A percentile compares a stretch with the other conserved stretches of the same genome.
These are phyloP conservation scores for Elsinoe fawcettii DNA, from an alignment of 2,329 filamentous ascomycete genomes.

Conservation along the genomic window DNA sequence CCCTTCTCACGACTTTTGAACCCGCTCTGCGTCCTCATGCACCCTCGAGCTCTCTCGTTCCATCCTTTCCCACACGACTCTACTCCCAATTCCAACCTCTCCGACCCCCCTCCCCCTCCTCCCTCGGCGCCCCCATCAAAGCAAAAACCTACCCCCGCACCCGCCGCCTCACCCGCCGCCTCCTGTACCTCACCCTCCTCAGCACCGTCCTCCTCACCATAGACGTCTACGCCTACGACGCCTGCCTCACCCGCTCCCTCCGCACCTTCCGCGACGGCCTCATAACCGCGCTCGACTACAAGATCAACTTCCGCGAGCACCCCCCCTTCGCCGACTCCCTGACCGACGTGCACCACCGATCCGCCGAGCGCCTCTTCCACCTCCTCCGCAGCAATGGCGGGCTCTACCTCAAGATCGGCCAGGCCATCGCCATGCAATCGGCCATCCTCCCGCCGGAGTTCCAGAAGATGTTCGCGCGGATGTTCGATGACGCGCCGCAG, in stretches of 20 bases:
- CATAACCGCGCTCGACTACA: constrained; percentile 83
- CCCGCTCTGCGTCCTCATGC: not conserved
- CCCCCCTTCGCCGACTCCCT: constrained; percentile 68
- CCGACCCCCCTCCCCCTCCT: constrained; percentile 65
- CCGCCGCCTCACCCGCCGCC: constrained; percentile 68
- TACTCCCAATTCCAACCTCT: constrained; percentile 36
- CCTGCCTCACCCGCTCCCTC: constrained; percentile 66
- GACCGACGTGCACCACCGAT: constrained; percentile 70
- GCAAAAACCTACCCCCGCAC: constrained; percentile 64
- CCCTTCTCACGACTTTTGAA: not conserved
- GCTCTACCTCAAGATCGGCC: constrained; percentile 92
- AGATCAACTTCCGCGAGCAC: constrained; percentile 82
- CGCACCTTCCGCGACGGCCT: constrained; percentile 76
- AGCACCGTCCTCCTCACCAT: constrained; percentile 57
- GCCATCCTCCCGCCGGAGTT: constrained; percentile 90
- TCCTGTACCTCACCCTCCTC: constrained; percentile 54
- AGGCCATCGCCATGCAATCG: constrained; percentile 97
- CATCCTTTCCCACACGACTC: not conserved
- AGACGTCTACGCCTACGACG: constrained; percentile 70
- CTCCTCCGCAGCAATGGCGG: constrained; percentile 82
- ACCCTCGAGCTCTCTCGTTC: not conserved
- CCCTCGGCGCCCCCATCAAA: constrained; percentile 62
- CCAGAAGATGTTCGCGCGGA: constrained; percentile 87
- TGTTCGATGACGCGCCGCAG: constrained; percentile 97
- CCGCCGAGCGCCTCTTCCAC: constrained; percentile 73